A percentile compares a stretch with the other conserved stretches of the same genome.
These are phyloP conservation scores for Coleophoma eucalyptorum DNA, from an alignment of 2,329 filamentous ascomycete genomes.

Conservation along the genomic window DNA sequence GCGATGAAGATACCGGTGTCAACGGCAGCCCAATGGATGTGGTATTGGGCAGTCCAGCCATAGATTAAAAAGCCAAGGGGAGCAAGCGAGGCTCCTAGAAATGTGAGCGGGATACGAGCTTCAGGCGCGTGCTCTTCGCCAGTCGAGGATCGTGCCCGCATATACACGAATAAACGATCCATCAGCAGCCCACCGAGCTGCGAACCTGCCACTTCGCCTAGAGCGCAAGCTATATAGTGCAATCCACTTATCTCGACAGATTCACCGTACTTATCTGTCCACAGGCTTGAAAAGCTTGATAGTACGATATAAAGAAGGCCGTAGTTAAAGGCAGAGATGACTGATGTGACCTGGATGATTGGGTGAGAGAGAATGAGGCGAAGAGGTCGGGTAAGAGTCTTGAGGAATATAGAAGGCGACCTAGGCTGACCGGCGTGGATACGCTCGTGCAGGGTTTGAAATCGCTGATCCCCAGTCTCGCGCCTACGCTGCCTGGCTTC, in stretches of 20 bases:
- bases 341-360: slow-evolving; percentile 45
- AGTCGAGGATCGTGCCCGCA: slow-evolving; percentile 37
- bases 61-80: slow-evolving; percentile 52
- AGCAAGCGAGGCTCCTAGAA: slow-evolving; percentile 45
- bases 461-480: slow-evolving; percentile 39
- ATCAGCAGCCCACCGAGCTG: slow-evolving; percentile 3
- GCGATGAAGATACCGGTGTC: background rate
- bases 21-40: slow-evolving; percentile 14
- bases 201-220: slow-evolving; percentile 34
- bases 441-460: background rate
- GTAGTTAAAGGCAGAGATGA: slow-evolving; percentile 46
- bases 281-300: slow-evolving; percentile 55
- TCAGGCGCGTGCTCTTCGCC: slow-evolving; percentile 39
- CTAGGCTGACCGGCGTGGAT: background rate
- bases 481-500: slow-evolving; percentile 45
- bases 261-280: slow-evolving; percentile 48
- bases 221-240: slow-evolving; percentile 44
- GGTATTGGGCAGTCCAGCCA: slow-evolving; percentile 47
- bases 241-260: slow-evolving; percentile 49
- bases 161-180: slow-evolving; percentile 39
- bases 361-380: slow-evolving; percentile 48
- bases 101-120: slow-evolving; percentile 54
- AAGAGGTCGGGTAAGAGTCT: slow-evolving; percentile 31
- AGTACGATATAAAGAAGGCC: slow-evolving; percentile 50
- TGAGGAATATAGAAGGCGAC: background rate